A percentile compares a stretch with the other conserved stretches of the same genome.
phyloP scores from a whole-genome alignment of 2,329 filamentous ascomycete species.

The Diaporthe sp. region DNA sequence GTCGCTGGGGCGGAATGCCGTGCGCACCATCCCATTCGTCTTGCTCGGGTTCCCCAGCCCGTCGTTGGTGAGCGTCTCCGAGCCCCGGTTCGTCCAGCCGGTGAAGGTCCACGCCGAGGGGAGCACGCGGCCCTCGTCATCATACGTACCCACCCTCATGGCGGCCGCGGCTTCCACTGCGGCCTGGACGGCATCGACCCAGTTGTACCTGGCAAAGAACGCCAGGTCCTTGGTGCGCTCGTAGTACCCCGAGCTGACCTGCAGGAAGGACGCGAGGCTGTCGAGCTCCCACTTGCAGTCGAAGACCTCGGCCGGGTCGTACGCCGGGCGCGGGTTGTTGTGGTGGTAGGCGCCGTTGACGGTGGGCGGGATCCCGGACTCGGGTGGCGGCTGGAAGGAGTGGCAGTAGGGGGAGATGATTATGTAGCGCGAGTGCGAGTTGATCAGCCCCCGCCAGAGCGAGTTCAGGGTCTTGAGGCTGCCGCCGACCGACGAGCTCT shows the following conservation, averaged over 20 bases:
- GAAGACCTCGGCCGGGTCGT: conserved; percentile 78
- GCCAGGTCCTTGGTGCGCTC: conserved; percentile 70
- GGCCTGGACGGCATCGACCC: conserved; percentile 78
- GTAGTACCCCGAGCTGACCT: conserved; percentile 83
- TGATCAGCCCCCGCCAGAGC: conserved; percentile 79
- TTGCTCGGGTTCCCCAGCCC: conserved; percentile 85
- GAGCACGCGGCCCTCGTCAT: conserved; percentile 66
- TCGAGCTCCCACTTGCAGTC: conserved; percentile 96
- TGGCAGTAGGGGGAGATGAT: conserved; percentile 85
- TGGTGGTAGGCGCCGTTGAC: conserved; percentile 70
- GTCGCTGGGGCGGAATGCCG: conserved; percentile 86
- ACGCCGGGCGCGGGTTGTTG: conserved; percentile 72
- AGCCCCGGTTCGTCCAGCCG: conserved; percentile 77
- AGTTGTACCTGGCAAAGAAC: conserved; percentile 70
- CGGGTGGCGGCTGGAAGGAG: conserved; percentile 87
- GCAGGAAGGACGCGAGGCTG: conserved; percentile 88
- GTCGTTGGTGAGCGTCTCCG: conserved; percentile 80
- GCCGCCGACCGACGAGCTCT: conserved; percentile 60
- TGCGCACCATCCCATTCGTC: conserved; percentile 81
- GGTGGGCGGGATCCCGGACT: conserved; percentile 74
- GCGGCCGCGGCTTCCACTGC: conserved; percentile 75
- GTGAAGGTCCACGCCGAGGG: conserved; percentile 77
- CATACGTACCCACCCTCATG: conserved; percentile 79
- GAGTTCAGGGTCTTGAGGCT: conserved; percentile 77
- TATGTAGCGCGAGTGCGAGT: conserved; percentile 78